Evolutionary conservation across 345 rosid genomes (phyloP).

Genomic region (Noccaea caerulescens): DNA sequence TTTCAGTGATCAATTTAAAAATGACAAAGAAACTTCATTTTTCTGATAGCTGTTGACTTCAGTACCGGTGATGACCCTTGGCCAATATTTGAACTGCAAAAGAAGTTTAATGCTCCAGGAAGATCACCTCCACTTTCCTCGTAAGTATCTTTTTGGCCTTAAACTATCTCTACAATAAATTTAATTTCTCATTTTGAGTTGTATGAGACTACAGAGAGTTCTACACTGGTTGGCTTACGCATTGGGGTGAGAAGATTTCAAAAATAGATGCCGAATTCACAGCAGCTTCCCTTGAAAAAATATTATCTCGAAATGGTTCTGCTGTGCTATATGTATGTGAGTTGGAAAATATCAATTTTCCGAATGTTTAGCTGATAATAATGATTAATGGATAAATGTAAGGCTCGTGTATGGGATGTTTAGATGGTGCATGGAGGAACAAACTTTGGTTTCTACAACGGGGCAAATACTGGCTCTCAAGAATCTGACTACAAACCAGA

Average conservation of each 20-base stretch:
- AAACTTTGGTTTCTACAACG: constrained; percentile 92
- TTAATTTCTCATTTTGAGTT: not conserved
- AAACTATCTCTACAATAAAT: not conserved
- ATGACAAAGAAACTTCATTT: constrained; percentile 20
- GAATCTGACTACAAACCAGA: constrained; percentile 85
- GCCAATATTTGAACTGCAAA: constrained; percentile 86
- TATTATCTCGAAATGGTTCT: constrained; percentile 78
- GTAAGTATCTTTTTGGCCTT: constrained; percentile 50
- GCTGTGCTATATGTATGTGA: constrained; percentile 88
- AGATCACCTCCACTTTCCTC: constrained; percentile 92
- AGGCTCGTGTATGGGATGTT: constrained; percentile 34
- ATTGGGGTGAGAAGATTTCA: constrained; percentile 88
- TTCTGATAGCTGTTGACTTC: constrained; percentile 85
- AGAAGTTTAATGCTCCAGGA: constrained; percentile 87
- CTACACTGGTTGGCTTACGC: constrained; percentile 98
- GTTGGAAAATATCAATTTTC: constrained; percentile 8
- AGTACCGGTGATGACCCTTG: constrained; percentile 76
- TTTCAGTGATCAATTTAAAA: not conserved
- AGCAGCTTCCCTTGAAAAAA: constrained; percentile 72
- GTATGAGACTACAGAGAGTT: constrained; percentile 70
- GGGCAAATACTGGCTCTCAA: constrained; percentile 78
- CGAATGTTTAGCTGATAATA: not conserved
- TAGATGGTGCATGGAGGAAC: constrained; percentile 99
- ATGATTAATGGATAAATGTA: not conserved
- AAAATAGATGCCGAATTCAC: constrained; percentile 67